A percentile compares a stretch with the other conserved stretches of the same genome.
These are phyloP conservation scores for Colletotrichum filicis DNA, from an alignment of 2,329 filamentous ascomycete genomes.

Conservation along the genomic window DNA sequence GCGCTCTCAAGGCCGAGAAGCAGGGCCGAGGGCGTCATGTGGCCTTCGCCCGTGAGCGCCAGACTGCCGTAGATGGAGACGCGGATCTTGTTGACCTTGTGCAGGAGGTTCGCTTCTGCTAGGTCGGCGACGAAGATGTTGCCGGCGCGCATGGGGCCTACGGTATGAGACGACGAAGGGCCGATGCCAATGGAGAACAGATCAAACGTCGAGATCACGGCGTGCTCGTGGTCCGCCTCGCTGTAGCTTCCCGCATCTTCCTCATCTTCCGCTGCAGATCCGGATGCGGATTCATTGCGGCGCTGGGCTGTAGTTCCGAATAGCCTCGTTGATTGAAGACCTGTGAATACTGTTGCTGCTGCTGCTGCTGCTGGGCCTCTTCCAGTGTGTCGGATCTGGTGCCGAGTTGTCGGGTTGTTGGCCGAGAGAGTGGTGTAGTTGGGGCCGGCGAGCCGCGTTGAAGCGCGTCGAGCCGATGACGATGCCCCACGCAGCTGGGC, in stretches of 20 bases:
- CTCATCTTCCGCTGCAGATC: slow-evolving; percentile 41
- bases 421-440: slow-evolving; percentile 1
- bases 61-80: slow-evolving; percentile 62
- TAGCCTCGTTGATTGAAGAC: background rate
- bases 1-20: slow-evolving; percentile 61
- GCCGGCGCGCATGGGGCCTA: slow-evolving; percentile 62
- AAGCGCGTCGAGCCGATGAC: slow-evolving; percentile 29
- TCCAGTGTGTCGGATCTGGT: background rate
- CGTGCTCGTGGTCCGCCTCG: slow-evolving; percentile 61
- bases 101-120: slow-evolving; percentile 55
- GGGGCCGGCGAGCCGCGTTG: slow-evolving; percentile 18
- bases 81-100: slow-evolving; percentile 58
- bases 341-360: background rate
- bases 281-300: slow-evolving; percentile 9
- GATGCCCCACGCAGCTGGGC: slow-evolving; percentile 29
- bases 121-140: slow-evolving; percentile 63
- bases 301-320: slow-evolving; percentile 24
- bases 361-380: too few species aligned
- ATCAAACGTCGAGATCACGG: slow-evolving; percentile 63
- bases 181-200: slow-evolving; percentile 64
- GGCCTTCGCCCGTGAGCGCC: slow-evolving; percentile 61
- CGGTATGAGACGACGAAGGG: slow-evolving; percentile 62
- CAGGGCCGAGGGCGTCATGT: slow-evolving; percentile 62
- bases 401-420: slow-evolving; percentile 10
- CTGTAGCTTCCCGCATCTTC: slow-evolving; percentile 54